A percentile compares a stretch with the other conserved stretches of the same genome.
Conservation (phyloP, 148 eudicot genomes). For the Chenopodium quinoa region DNA sequence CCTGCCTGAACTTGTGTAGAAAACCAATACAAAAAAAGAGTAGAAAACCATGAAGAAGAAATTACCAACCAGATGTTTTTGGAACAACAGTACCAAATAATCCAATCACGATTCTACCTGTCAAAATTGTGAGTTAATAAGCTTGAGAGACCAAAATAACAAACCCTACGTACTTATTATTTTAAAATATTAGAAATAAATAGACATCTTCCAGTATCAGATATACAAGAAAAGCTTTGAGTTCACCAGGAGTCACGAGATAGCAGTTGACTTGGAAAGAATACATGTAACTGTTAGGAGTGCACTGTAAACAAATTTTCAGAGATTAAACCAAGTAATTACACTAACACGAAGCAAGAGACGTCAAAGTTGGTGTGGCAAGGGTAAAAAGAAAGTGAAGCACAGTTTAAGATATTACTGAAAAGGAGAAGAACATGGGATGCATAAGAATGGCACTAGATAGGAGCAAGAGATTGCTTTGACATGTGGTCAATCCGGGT, state of each 20-base stretch:
- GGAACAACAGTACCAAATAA: slow-evolving; percentile 85
- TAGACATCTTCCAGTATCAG: not conserved
- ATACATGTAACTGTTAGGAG: not conserved
- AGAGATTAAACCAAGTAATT: not conserved
- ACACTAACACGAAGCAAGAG: not conserved
- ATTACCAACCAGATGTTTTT: slow-evolving; percentile 68
- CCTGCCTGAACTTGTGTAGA: not conserved
- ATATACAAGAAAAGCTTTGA: not conserved
- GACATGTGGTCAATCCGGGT: not conserved
- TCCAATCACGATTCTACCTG: slow-evolving; percentile 97
- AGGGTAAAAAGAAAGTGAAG: not conserved
- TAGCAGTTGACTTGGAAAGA: not conserved
- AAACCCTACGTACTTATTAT: not conserved
- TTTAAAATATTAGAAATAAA: not conserved
- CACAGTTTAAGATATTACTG: not conserved
- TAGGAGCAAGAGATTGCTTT: not conserved
- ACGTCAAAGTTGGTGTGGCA: not conserved
- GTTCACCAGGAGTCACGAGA: not conserved
- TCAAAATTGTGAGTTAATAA: slow-evolving; percentile 14
- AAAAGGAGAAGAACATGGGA: not conserved
- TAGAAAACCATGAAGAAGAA: slow-evolving; percentile 10
- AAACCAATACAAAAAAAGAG: not conserved
- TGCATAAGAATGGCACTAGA: not conserved
- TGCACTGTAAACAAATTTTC: not conserved
- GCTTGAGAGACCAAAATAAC: not conserved